Base-by-base conservation (phyloP, 1,284 basidiomycete genomes). In the Inonotus obliquus region DNA sequence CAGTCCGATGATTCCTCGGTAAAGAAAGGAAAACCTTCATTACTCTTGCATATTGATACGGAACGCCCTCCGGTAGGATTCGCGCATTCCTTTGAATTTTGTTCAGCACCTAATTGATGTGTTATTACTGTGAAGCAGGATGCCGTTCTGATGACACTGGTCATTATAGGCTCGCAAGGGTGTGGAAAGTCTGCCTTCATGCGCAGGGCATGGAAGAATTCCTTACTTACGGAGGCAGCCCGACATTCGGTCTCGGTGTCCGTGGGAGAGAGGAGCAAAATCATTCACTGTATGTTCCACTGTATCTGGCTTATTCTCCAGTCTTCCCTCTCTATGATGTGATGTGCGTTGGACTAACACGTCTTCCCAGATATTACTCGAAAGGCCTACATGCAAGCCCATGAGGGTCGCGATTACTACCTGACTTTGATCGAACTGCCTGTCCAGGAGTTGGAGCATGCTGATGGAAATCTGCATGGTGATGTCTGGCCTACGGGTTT, bases 131-230 rank as follows among this genome's bases (percentile, higher is more conserved):
- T 54, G 11, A 29, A 63, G 61, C 59, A 55, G 45, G 61, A 63
- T 39, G 47, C 53, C 17, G 55, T 63, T 14, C 29, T 35, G 14
- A 69, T 89, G 55, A 83, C 83, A 4, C 72, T 92, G 21, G 81
- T 82, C 47, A 82, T 92, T 32, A 78, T 90, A 38, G 89, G 89
- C 19, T 78, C 81, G 7, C 72, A 78, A 60, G 81, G 83, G 27
- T 90, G 87, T 67, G 90, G 89, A 61, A 92, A 92, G 73, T 86
- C 87, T 0, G 78, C 81, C 3, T 79, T 86, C 55, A 86, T 92
- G 60, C 78, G 78, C 51, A 87, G 85, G 70, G 89, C 89, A 32
- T 76, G 89, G 58, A 83, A 81, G 65, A 77, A 79, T 11, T 83
- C 81, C 66, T 75, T 77, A 13, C 73, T 87, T 6, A 77, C 79